Conservation (phyloP, 257 asterid species). For the Solanum tarapatanum region DNA sequence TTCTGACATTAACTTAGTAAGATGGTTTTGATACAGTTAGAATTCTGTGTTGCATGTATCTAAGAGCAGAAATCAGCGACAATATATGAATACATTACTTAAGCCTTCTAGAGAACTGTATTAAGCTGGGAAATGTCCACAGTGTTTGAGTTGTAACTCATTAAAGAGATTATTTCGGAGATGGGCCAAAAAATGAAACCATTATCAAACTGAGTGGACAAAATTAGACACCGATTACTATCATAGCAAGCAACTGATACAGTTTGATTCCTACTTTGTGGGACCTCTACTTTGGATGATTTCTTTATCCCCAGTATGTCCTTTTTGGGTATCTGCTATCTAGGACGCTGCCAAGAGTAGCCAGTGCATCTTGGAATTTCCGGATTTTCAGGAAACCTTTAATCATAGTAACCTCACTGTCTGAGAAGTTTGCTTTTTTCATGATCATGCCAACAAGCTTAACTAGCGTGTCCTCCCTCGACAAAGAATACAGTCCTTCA, state of each 20-base stretch:
- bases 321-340: slow-evolving; percentile 36
- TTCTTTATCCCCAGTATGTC: slow-evolving; percentile 25
- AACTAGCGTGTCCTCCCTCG: slow-evolving; percentile 64
- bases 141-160: not conserved
- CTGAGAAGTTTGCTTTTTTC: slow-evolving; percentile 42
- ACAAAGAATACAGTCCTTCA: slow-evolving; percentile 67
- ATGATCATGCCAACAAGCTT: slow-evolving; percentile 49
- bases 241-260: not conserved
- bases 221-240: not conserved
- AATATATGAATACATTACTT: not conserved
- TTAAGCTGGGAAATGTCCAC: not conserved
- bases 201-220: not conserved
- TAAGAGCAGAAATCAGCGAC: not conserved
- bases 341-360: slow-evolving; percentile 44
- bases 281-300: not conserved
- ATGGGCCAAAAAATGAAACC: not conserved
- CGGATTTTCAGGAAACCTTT: slow-evolving; percentile 67
- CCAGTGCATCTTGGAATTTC: slow-evolving; percentile 67
- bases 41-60: not conserved
- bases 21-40: not conserved
- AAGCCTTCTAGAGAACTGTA: not conserved
- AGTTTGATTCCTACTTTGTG: not conserved
- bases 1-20: not conserved
- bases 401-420: slow-evolving; percentile 56
- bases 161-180: not conserved